A percentile compares a stretch with the other conserved stretches of the same genome.
phyloP scores from a whole-genome alignment of 306 rosid genomes.

The Ziziphus jujuba region DNA sequence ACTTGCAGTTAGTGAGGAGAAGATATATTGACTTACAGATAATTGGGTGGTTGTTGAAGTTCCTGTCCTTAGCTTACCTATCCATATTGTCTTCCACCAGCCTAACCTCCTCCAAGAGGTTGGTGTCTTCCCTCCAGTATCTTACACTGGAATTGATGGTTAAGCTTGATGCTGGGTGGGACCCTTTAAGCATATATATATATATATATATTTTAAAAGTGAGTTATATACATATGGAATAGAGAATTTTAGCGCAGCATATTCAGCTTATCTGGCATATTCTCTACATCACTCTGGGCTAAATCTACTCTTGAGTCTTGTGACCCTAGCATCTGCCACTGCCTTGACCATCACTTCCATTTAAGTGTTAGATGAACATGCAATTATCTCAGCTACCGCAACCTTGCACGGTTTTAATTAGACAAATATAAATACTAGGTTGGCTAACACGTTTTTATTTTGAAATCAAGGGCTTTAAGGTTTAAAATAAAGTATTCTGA shows the following conservation, averaged over 20 bases:
- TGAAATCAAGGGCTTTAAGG: too few species aligned
- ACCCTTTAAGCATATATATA: conserved; percentile 1
- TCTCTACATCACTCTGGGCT: neutral
- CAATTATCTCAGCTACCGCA: neutral
- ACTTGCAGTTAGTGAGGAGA: conserved; percentile 16
- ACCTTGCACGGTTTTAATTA: neutral
- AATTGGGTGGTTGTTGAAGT: conserved; percentile 38
- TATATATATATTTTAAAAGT: neutral
- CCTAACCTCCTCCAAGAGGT: conserved; percentile 1
- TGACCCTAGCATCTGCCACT: neutral
- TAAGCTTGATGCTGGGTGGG: conserved; percentile 13
- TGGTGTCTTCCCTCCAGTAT: neutral
- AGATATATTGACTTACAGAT: conserved; percentile 11
- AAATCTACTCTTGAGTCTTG: neutral
- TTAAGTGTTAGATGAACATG: neutral
- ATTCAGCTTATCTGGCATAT: conserved; percentile 3
- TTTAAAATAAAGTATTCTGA: too few species aligned
- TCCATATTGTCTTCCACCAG: conserved; percentile 27
- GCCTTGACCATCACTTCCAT: neutral
- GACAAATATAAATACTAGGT: neutral
- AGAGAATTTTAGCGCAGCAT: conserved; percentile 19
- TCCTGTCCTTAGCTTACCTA: conserved; percentile 20
- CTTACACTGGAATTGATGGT: neutral
- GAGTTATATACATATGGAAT: too few species aligned
- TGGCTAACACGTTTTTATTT: too few species aligned